These are phyloP conservation scores for Cryptococcus deneoformans DNA, from an alignment of 1,284 basidiomycete genomes.

Conservation along the genomic window DNA sequence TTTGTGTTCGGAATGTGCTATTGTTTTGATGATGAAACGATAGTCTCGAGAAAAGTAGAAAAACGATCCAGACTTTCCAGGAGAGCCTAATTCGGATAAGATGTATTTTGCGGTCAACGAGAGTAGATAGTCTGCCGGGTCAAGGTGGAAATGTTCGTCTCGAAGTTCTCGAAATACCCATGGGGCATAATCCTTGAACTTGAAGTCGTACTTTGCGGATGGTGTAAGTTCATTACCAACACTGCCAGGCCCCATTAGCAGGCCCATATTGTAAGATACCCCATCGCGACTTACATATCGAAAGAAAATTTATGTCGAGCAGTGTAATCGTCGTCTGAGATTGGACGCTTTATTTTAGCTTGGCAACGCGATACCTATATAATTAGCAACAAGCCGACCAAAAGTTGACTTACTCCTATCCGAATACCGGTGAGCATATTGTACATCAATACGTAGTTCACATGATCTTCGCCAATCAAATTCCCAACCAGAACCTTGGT, in stretches of 20 bases:
- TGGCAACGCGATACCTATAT: conserved; percentile 86
- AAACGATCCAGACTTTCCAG: conserved; percentile 98
- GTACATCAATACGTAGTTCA: conserved; percentile 99
- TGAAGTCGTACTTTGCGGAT: conserved; percentile 78
- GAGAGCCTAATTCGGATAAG: conserved; percentile 95
- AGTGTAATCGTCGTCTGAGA: conserved; percentile 83
- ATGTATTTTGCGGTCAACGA: conserved; percentile 98
- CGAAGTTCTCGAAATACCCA: conserved; percentile 96
- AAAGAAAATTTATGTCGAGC: conserved; percentile 96
- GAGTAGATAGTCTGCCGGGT: conserved; percentile 95
- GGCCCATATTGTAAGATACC: neutral
- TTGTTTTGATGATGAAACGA: conserved; percentile 99
- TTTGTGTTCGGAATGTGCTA: conserved; percentile 90
- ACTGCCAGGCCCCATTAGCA: conserved; percentile 49
- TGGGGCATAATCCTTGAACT: conserved; percentile 99
- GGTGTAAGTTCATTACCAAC: conserved; percentile 97
- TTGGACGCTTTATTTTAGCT: conserved; percentile 82
- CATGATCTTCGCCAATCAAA: conserved; percentile 93
- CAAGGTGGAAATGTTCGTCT: conserved; percentile 90
- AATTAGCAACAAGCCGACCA: conserved; percentile 1
- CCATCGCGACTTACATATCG: conserved; percentile 70
- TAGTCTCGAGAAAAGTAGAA: conserved; percentile 99
- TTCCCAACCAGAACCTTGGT: conserved; percentile 81
- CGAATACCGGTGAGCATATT: conserved; percentile 99
- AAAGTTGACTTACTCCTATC: conserved; percentile 66